Evolutionary conservation across 1,139 yeast genomes (phyloP).

Genomic region (Sugiyamaella grinbergsii): DNA sequence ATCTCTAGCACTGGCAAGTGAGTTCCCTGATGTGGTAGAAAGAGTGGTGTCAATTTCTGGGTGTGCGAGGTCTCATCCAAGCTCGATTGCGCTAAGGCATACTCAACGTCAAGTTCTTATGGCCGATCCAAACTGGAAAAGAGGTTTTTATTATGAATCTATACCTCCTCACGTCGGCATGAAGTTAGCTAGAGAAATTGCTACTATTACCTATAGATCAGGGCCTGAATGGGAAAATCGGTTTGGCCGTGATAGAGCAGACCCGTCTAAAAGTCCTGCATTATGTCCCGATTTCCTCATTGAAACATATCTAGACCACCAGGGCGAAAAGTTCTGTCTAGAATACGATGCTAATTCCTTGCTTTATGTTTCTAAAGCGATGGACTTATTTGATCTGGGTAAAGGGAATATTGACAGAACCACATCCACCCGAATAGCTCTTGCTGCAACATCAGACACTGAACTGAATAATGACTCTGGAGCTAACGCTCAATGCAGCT

Average conservation of each 20-base stretch:
- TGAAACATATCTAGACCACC: constrained; percentile 91
- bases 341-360: constrained; percentile 92
- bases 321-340: constrained; percentile 88
- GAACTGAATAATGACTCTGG: constrained; percentile 13
- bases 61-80: constrained; percentile 92
- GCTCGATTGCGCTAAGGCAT: constrained; percentile 89
- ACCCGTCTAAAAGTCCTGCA: constrained; percentile 77
- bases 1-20: constrained; percentile 82
- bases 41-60: constrained; percentile 80
- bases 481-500: constrained; percentile 38
- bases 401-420: constrained; percentile 51
- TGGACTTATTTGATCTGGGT: constrained; percentile 93
- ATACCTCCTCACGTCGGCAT: constrained; percentile 93
- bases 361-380: constrained; percentile 84
- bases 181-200: constrained; percentile 92
- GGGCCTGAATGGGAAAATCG: constrained; percentile 98
- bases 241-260: constrained; percentile 86
- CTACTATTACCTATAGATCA: constrained; percentile 89
- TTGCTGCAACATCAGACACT: background rate
- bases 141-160: constrained; percentile 79
- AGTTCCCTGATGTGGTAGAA: constrained; percentile 74
- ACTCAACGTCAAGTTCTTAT: constrained; percentile 90
- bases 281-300: constrained; percentile 90
- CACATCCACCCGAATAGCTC: constrained; percentile 39
- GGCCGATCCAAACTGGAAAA: constrained; percentile 94